A percentile compares a stretch with the other conserved stretches of the same genome.
These are phyloP conservation scores for Rhizophagus clarus DNA, from an alignment of 192 early-diverging fungal species.

Conservation along the genomic window DNA sequence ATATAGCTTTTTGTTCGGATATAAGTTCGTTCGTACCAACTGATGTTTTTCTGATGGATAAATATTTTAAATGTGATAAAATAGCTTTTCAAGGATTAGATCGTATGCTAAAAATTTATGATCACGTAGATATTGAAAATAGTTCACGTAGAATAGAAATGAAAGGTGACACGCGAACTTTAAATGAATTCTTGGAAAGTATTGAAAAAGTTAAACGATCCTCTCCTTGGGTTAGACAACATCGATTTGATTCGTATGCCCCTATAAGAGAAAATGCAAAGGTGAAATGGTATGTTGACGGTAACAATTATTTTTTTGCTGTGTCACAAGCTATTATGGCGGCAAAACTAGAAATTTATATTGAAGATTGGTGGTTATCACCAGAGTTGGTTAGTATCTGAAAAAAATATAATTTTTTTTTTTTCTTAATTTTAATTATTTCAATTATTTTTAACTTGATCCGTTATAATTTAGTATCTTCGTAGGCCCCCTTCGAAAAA, in stretches of 20 bases:
- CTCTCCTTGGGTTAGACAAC: slow-evolving; percentile 65
- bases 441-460: too few species aligned
- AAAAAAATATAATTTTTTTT: not conserved
- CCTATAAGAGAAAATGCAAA: slow-evolving; percentile 66
- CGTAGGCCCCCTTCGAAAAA: slow-evolving; percentile 69
- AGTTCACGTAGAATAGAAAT: slow-evolving; percentile 67
- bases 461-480: slow-evolving; percentile 51
- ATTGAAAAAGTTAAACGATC: slow-evolving; percentile 57
- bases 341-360: slow-evolving; percentile 68
- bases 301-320: slow-evolving; percentile 74
- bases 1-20: slow-evolving; percentile 55
- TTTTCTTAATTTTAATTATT: too few species aligned
- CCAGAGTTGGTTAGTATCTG: slow-evolving; percentile 62
- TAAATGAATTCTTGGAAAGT: slow-evolving; percentile 69
- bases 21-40: slow-evolving; percentile 43
- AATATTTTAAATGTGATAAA: slow-evolving; percentile 40
- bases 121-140: slow-evolving; percentile 62
- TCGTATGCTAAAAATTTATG: slow-evolving; percentile 53
- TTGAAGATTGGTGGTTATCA: slow-evolving; percentile 86
- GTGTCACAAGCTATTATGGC: slow-evolving; percentile 72
- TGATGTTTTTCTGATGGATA: slow-evolving; percentile 58
- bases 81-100: slow-evolving; percentile 24
- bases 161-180: slow-evolving; percentile 65
- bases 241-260: slow-evolving; percentile 75
- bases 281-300: slow-evolving; percentile 74